Conservation (phyloP, 1,284 basidiomycete species). For the Cryptococcus wingfieldii region DNA sequence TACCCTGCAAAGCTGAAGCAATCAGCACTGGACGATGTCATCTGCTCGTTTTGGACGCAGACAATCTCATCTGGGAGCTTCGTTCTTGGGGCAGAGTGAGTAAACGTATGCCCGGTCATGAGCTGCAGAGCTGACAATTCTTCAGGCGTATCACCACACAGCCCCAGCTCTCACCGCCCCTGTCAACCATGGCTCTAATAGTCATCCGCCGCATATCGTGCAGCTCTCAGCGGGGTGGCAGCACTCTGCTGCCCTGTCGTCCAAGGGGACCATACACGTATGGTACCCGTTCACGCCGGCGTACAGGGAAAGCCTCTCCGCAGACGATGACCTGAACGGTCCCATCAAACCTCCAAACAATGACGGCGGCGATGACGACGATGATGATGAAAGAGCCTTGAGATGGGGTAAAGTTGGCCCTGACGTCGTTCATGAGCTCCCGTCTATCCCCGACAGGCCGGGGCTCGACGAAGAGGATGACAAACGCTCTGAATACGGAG, state of each 20-base stretch:
- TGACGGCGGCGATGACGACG: slow-evolving; percentile 48
- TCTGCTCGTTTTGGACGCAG: slow-evolving; percentile 39
- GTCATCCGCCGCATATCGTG: slow-evolving; percentile 36
- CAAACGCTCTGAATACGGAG: slow-evolving; percentile 43
- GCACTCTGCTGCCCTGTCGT: slow-evolving; percentile 65
- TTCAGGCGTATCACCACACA: slow-evolving; percentile 40
- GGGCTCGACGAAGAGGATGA: slow-evolving; percentile 53
- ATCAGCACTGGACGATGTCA: slow-evolving; percentile 37
- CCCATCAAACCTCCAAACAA: slow-evolving; percentile 10
- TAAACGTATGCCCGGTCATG: background rate
- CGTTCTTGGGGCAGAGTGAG: slow-evolving; percentile 36
- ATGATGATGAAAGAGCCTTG: slow-evolving; percentile 32
- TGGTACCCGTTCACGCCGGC: slow-evolving; percentile 61
- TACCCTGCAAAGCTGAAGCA: slow-evolving; percentile 32
- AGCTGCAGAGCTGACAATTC: background rate
- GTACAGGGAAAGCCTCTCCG: slow-evolving; percentile 36
- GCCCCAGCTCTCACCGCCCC: slow-evolving; percentile 31
- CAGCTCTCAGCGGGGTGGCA: slow-evolving; percentile 75
- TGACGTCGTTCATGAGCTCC: slow-evolving; percentile 21
- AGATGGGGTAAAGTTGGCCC: slow-evolving; percentile 33
- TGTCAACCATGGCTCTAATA: slow-evolving; percentile 20
- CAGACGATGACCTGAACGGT: slow-evolving; percentile 47
- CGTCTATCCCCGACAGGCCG: slow-evolving; percentile 22
- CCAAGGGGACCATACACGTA: slow-evolving; percentile 64
- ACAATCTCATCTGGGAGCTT: slow-evolving; percentile 47